Conservation (phyloP, 352 stramenopile genomes). For the Ophiocytium majus region DNA sequence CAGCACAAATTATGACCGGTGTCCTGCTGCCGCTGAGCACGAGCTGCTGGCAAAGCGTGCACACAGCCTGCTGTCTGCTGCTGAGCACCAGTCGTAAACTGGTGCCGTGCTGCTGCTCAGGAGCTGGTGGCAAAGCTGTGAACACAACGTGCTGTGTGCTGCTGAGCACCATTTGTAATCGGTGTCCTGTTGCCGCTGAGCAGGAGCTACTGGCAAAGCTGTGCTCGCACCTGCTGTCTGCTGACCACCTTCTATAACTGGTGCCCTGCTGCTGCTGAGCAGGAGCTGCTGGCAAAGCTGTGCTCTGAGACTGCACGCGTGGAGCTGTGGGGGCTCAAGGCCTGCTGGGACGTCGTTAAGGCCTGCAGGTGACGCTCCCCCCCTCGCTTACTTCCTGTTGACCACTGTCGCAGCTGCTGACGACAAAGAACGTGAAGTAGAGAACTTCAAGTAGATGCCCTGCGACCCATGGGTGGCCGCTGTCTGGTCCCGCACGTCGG, state of each 20-base stretch:
- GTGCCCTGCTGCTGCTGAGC: not conserved
- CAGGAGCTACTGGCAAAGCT: constrained; percentile 11
- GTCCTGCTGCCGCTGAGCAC: not conserved
- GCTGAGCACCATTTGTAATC: constrained; percentile 26
- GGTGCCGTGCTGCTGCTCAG: no score
- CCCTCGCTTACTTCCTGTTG: no score
- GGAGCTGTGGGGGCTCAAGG: constrained; percentile 52
- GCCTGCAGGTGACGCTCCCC: constrained; percentile 36
- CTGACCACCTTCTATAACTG: not conserved
- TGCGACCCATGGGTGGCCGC: no score
- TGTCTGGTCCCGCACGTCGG: no score
- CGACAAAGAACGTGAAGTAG: no score
- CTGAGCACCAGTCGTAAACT: no score
- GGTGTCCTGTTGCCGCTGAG: no score
- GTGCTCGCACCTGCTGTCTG: not conserved
- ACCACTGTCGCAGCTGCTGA: no score
- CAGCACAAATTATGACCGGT: not conserved
- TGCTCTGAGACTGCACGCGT: constrained; percentile 31
- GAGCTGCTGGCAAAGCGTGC: constrained; percentile 10
- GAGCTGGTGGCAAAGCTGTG: not conserved
- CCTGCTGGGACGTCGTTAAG: constrained; percentile 55
- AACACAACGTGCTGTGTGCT: constrained; percentile 30
- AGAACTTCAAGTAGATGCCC: no score
- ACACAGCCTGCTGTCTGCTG: no score
- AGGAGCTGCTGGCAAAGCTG: constrained; percentile 17